Evolutionary conservation across 2,329 filamentous ascomycete genomes (phyloP).

Genomic region (Ophiostoma australiae): DNA sequence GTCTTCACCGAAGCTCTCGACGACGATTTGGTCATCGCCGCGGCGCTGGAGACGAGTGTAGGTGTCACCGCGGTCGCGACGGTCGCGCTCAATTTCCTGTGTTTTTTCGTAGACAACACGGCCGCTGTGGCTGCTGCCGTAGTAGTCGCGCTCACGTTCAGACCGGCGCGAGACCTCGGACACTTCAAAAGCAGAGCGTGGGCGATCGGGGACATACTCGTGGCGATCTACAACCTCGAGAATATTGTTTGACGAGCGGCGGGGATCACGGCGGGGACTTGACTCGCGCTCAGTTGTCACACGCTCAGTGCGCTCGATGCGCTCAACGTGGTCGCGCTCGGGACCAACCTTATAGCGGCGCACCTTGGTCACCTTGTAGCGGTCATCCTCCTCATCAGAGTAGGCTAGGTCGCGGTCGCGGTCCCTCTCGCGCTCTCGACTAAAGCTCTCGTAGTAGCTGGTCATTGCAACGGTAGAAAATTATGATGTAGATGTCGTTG

Average conservation of each 20-base stretch:
- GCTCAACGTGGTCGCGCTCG: conserved; percentile 39
- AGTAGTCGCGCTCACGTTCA: conserved; percentile 28
- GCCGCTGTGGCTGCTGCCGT: conserved; percentile 28
- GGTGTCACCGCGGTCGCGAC: conserved; percentile 34
- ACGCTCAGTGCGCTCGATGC: conserved; percentile 35
- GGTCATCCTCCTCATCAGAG: conserved; percentile 36
- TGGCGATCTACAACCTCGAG: conserved; percentile 43
- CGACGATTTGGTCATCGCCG: conserved; percentile 43
- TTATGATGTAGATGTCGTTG: background rate
- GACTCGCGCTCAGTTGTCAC: background rate
- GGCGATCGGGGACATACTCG: conserved; percentile 44
- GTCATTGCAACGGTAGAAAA: background rate
- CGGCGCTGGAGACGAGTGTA: conserved; percentile 37
- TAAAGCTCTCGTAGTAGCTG: conserved; percentile 24
- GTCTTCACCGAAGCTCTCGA: conserved; percentile 52
- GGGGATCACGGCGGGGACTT: conserved; percentile 29
- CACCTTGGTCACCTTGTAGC: conserved; percentile 45
- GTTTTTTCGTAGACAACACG: conserved; percentile 42
- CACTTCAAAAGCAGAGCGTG: conserved; percentile 48
- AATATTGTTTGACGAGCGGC: conserved; percentile 36
- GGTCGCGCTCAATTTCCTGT: conserved; percentile 41
- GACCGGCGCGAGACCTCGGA: conserved; percentile 31
- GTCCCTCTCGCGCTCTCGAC: conserved; percentile 19
- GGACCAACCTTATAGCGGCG: conserved; percentile 50
- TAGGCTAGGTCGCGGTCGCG: conserved; percentile 18